Percentiles rank a stretch among this genome's conserved stretches.
These are phyloP conservation scores for Sugiyamaella paludigena DNA, from an alignment of 1,139 yeast species.

Conservation along the genomic window DNA sequence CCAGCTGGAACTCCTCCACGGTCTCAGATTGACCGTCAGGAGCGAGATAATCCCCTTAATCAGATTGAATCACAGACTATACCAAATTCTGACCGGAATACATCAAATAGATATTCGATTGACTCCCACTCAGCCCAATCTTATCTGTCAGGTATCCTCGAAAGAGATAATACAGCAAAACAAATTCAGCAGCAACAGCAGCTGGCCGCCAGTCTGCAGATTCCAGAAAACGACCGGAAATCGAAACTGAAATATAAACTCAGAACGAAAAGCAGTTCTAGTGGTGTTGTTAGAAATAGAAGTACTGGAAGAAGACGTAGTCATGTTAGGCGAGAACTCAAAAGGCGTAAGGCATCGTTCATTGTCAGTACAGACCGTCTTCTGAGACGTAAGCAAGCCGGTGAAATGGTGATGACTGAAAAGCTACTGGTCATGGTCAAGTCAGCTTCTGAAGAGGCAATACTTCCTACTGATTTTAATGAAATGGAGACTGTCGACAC, in stretches of 20 bases:
- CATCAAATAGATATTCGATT: background rate
- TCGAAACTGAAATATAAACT: no score
- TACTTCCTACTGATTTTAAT: conserved; percentile 37
- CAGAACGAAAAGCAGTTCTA: no score
- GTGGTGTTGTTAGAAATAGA: no score
- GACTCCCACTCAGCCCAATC: conserved; percentile 12
- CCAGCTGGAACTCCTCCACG: background rate
- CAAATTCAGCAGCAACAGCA: no score
- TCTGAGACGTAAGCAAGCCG: conserved; percentile 38
- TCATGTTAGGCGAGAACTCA: background rate
- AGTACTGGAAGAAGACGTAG: no score
- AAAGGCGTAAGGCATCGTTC: conserved; percentile 4
- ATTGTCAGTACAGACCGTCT: conserved; percentile 17
- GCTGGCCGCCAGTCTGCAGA: no score
- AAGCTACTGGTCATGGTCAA: conserved; percentile 64
- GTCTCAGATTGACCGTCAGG: no score
- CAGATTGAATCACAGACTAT: background rate
- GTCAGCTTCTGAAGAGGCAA: conserved; percentile 31
- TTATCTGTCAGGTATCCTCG: conserved; percentile 19
- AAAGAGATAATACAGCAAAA: conserved; percentile 3
- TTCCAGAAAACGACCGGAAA: no score
- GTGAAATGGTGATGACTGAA: conserved; percentile 64
- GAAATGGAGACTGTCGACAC: conserved; percentile 55
- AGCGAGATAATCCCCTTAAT: background rate
- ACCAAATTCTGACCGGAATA: no score